A percentile compares a stretch with the other conserved stretches of the same genome.
phyloP scores from a whole-genome alignment of 2,329 filamentous ascomycete genomes.

The Alternaria ethzedia region DNA sequence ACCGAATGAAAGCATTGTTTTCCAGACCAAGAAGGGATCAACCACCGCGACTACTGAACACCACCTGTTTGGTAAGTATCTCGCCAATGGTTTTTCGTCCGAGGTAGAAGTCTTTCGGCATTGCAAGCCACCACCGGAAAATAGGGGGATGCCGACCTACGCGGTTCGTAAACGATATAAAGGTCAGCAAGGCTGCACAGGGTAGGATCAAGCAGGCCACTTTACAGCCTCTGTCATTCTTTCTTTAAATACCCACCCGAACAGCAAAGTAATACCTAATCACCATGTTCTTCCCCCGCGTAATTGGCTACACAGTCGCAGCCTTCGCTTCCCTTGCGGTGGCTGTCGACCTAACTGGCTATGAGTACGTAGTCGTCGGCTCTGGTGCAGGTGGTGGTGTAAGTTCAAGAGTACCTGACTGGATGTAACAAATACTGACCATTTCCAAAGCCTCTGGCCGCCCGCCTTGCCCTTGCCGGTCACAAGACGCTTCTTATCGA shows the following conservation, averaged over 20 bases:
- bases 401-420: background rate
- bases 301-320: conserved; percentile 24
- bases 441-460: conserved; percentile 44
- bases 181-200: background rate
- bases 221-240: conserved; percentile 21
- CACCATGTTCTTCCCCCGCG: conserved; percentile 31
- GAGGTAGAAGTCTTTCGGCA: background rate
- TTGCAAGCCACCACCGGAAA: background rate
- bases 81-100: conserved; percentile 4
- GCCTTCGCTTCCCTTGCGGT: conserved; percentile 29
- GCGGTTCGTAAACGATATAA: conserved; percentile 8
- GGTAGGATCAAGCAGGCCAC: conserved; percentile 16
- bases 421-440: background rate
- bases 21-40: conserved; percentile 13
- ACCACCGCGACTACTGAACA: conserved; percentile 16
- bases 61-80: background rate
- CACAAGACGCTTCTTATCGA: conserved; percentile 67
- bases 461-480: conserved; percentile 65
- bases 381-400: conserved; percentile 50
- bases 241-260: conserved; percentile 4
- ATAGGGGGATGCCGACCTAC: conserved; percentile 5
- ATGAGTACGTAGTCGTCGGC: conserved; percentile 69
- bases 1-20: conserved; percentile 7
- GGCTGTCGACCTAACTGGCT: conserved; percentile 48
- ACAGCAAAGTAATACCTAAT: conserved; percentile 10